phyloP scores from a whole-genome alignment of 2,329 filamentous ascomycete genomes.

The Plenodomus lindquistii region DNA sequence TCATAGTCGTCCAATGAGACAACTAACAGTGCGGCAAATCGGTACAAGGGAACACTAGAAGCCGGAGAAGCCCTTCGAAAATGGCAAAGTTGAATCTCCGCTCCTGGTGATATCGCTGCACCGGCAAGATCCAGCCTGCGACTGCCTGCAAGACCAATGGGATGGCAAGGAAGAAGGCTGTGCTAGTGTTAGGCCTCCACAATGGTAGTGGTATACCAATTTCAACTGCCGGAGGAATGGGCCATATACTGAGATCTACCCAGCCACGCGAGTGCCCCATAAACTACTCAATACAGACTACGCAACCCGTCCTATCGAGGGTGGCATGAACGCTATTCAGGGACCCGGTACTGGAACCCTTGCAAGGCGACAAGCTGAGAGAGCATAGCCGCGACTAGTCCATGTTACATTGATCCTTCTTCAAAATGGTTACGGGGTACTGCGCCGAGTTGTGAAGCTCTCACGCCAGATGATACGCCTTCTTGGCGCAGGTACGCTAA shows the following conservation, averaged over 20 bases:
- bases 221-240: conserved; percentile 13
- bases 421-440: neutral
- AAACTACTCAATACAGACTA: neutral
- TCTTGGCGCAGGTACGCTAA: neutral
- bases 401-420: neutral
- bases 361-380: neutral
- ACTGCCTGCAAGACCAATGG: neutral
- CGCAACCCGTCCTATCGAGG: neutral
- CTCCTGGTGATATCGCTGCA: neutral
- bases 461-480: neutral
- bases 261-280: conserved; percentile 6
- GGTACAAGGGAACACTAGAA: neutral
- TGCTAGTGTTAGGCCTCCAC: neutral
- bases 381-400: neutral
- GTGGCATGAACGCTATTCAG: conserved; percentile 1
- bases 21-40: neutral
- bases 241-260: neutral
- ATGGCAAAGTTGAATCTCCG: neutral
- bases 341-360: neutral
- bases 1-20: neutral
- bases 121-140: neutral
- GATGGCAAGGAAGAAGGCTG: neutral
- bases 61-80: neutral
- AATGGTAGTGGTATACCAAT: neutral
- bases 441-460: neutral